These are phyloP conservation scores for Boletus rex-veris DNA, from an alignment of 768 basidiomycete genomes.

Conservation along the genomic window DNA sequence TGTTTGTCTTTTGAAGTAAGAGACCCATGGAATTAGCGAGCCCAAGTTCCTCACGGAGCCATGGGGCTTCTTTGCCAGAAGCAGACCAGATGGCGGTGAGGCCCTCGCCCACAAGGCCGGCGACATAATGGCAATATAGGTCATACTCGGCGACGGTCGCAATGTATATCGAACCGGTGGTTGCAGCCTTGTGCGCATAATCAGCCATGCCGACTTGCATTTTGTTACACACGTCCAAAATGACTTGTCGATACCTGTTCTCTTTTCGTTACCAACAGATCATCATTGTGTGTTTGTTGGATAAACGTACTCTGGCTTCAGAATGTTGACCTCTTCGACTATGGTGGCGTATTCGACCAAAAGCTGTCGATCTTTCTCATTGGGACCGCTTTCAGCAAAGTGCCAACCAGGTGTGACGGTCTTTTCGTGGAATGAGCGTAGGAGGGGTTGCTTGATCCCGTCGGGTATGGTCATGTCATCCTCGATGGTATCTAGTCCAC, in stretches of 20 bases:
- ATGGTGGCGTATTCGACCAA: constrained; percentile 81
- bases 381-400: constrained; percentile 74
- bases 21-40: constrained; percentile 94
- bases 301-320: constrained; percentile 53
- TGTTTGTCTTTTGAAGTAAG: constrained; percentile 96
- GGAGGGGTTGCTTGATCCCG: constrained; percentile 77
- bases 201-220: constrained; percentile 97
- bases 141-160: constrained; percentile 84
- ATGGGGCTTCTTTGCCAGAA: constrained; percentile 74
- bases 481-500: constrained; percentile 95
- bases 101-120: constrained; percentile 95
- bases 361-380: constrained; percentile 85
- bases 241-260: constrained; percentile 68
- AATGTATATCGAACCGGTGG: constrained; percentile 66
- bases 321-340: constrained; percentile 71
- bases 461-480: constrained; percentile 97
- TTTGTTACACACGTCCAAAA: constrained; percentile 77
- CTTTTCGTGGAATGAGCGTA: constrained; percentile 78
- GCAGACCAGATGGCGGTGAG: constrained; percentile 85
- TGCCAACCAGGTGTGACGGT: constrained; percentile 83
- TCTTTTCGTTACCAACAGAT: not conserved
- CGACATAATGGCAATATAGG: constrained; percentile 98
- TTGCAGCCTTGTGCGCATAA: constrained; percentile 79
- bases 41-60: constrained; percentile 76
- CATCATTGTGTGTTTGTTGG: not conserved